Evolutionary conservation across 1,139 yeast genomes (phyloP).

Genomic region (Debaryomyces sp.): DNA sequence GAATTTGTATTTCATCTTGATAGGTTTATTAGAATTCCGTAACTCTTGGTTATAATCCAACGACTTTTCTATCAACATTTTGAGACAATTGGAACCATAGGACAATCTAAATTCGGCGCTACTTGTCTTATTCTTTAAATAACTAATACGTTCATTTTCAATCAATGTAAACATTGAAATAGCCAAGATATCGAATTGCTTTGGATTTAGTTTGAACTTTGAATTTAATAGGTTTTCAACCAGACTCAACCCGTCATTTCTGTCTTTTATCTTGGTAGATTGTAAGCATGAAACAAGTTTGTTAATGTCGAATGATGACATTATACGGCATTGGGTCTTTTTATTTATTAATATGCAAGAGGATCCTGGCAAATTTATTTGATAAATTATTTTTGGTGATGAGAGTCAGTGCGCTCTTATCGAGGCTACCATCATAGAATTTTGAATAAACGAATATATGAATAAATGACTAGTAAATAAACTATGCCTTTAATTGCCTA

Average conservation of each 20-base stretch:
- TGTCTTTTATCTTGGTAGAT: conserved; percentile 54
- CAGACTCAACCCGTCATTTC: conserved; percentile 51
- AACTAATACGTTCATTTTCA: conserved; percentile 42
- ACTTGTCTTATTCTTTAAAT: conserved; percentile 27
- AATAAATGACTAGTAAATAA: neutral
- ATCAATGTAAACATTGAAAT: conserved; percentile 44
- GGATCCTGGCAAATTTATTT: neutral
- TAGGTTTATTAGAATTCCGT: neutral
- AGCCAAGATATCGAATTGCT: conserved; percentile 30
- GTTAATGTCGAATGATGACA: conserved; percentile 26
- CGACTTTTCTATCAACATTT: conserved; percentile 31
- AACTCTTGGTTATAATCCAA: conserved; percentile 15
- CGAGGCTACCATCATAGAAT: neutral
- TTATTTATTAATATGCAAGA: neutral
- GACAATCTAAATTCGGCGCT: conserved; percentile 45
- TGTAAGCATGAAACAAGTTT: conserved; percentile 22
- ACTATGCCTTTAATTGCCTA: neutral
- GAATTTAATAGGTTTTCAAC: conserved; percentile 36
- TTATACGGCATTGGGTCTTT: conserved; percentile 9
- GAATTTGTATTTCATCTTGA: conserved; percentile 33
- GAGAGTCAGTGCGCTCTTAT: neutral
- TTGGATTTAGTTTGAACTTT: conserved; percentile 23
- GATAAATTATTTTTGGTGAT: neutral
- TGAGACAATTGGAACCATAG: conserved; percentile 41
- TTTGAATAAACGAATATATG: neutral